Evolutionary conservation across 208 protist species (phyloP).

Genomic region (Trypanosoma mega): DNA sequence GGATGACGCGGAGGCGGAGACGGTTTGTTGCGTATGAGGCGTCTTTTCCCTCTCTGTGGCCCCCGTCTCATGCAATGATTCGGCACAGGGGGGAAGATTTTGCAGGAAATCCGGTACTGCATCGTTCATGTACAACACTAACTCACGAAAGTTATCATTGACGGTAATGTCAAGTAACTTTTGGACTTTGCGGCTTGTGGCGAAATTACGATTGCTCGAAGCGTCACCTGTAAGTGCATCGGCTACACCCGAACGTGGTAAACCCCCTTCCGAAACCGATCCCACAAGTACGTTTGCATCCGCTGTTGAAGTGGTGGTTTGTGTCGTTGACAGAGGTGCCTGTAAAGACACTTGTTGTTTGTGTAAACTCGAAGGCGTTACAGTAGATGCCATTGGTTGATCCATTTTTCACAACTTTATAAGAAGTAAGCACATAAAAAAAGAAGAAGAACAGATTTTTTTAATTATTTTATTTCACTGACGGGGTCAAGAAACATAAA

Average conservation of each 20-base stretch:
- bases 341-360: background rate
- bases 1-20: too few relatives aligned
- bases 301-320: background rate
- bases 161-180: conserved; percentile 61
- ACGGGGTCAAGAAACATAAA: too few relatives aligned
- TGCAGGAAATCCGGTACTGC: conserved; percentile 43
- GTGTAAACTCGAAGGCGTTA: background rate
- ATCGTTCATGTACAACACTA: conserved; percentile 63
- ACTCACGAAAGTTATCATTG: conserved; percentile 53
- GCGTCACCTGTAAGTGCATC: background rate
- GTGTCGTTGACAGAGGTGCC: background rate
- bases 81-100: conserved; percentile 1
- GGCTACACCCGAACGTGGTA: background rate
- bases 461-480: conserved; percentile 8
- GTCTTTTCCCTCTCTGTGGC: conserved; percentile 5
- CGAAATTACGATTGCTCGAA: conserved; percentile 25
- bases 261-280: background rate
- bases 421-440: background rate
- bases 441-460: background rate
- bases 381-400: background rate
- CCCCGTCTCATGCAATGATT: conserved; percentile 6
- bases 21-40: background rate
- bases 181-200: conserved; percentile 31
- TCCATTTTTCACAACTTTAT: background rate
- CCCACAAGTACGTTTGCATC: background rate